Conservation (phyloP, 306 rosid species). For the Pyrus bretschneideri region DNA sequence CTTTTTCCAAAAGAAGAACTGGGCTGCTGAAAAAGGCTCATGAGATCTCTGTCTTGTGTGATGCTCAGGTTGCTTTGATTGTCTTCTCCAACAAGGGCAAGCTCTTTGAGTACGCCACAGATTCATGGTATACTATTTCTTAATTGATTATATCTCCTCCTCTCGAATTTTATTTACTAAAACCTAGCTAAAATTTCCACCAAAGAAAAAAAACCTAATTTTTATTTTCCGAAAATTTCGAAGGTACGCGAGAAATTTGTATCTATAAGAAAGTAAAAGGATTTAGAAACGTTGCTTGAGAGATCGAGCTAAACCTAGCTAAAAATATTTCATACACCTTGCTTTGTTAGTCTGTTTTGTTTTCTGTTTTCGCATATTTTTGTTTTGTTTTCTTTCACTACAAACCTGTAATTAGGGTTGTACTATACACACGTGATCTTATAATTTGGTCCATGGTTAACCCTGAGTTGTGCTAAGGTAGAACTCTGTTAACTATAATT, state of each 20-base stretch:
- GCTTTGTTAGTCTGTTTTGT: neutral
- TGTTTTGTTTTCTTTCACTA: neutral
- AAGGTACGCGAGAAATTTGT: neutral
- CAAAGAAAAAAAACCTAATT: neutral
- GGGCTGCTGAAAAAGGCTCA: slow-evolving; percentile 83
- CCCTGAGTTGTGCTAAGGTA: neutral
- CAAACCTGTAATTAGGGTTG: neutral
- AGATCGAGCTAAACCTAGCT: neutral
- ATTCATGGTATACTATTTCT: slow-evolving; percentile 49
- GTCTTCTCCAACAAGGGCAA: slow-evolving; percentile 86
- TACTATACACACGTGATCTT: neutral
- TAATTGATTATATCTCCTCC: neutral
- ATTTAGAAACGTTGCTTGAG: neutral
- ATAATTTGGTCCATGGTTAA: neutral
- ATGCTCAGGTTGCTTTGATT: slow-evolving; percentile 91
- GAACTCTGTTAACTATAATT: neutral
- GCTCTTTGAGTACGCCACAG: slow-evolving; percentile 81
- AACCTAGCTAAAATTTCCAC: neutral
- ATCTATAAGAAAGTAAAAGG: neutral
- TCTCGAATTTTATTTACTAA: neutral
- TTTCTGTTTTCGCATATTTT: neutral
- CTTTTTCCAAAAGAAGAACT: slow-evolving; percentile 82
- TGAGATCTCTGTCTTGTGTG: slow-evolving; percentile 92
- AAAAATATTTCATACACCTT: neutral
- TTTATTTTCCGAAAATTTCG: neutral